These are phyloP conservation scores for Aspergillus sergii DNA, from an alignment of 2,329 filamentous ascomycete genomes.

Conservation along the genomic window DNA sequence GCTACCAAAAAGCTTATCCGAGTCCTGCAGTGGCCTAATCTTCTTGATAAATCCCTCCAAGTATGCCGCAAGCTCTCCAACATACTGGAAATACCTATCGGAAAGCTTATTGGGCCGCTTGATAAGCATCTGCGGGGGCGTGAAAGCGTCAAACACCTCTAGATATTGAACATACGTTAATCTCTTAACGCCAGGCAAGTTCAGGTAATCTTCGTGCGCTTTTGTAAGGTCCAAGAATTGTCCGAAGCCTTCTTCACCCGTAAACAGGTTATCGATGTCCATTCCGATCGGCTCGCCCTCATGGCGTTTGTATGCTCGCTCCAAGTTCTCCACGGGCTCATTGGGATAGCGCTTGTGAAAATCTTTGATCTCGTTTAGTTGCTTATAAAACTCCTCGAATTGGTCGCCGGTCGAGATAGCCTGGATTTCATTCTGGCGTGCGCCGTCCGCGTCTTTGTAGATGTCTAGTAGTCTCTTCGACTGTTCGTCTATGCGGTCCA, in stretches of 20 bases:
- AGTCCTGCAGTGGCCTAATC: constrained; percentile 81
- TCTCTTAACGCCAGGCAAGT: constrained; percentile 82
- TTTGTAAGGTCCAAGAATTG: constrained; percentile 87
- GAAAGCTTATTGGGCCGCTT: constrained; percentile 84
- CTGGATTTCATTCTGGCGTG: constrained; percentile 77
- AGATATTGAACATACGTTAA: constrained; percentile 91
- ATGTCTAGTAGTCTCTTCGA: constrained; percentile 78
- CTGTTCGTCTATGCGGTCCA: constrained; percentile 84
- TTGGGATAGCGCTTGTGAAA: constrained; percentile 92
- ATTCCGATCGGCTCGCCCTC: constrained; percentile 65
- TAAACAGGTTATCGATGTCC: constrained; percentile 88
- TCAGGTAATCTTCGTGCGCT: constrained; percentile 85
- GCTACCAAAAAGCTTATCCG: constrained; percentile 72
- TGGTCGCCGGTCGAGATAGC: constrained; percentile 81
- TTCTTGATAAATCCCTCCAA: constrained; percentile 85
- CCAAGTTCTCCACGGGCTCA: constrained; percentile 92
- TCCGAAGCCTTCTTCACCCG: constrained; percentile 90
- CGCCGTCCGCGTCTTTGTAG: constrained; percentile 76
- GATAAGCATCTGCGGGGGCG: constrained; percentile 70
- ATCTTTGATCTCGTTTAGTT: constrained; percentile 76
- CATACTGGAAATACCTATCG: constrained; percentile 88
- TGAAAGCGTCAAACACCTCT: constrained; percentile 85
- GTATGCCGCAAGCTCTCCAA: constrained; percentile 77
- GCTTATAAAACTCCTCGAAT: constrained; percentile 88
- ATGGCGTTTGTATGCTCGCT: constrained; percentile 81